Base-by-base conservation (phyloP, 2,329 filamentous ascomycete genomes). In the Hymenoscyphus albidus region DNA sequence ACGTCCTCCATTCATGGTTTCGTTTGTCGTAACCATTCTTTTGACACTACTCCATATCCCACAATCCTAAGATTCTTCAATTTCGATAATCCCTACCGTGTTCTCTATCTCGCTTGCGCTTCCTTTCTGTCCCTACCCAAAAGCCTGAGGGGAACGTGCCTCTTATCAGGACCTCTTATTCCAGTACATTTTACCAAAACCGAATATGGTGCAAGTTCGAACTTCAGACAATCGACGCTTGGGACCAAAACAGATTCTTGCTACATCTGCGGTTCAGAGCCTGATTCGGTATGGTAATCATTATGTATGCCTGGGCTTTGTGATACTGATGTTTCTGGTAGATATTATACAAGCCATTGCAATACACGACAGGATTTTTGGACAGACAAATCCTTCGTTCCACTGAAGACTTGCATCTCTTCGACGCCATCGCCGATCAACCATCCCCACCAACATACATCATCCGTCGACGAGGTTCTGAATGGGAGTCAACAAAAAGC, bases 221-320 rank as follows among this genome's bases (percentile, higher is more conserved):
- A 40, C 51, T 40, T 35, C 27, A 12, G 39, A 58, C 31, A 58
- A 58, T 13, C 51, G 16, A 14, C 61, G 18, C 10, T 48, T 62
- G 54, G 58, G 40, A 54, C 61, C 61, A 35, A 62, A 62, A 22
- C 61, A 62, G 14, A 58, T 62, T 16, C 61, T 62, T 40, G 51
- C 61, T 4, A 62, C 32, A n/a, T 54, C 61, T 22, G 61, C 55
- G 5, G 61, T 62, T 6, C 51, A 62, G 22, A 58, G 42, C 9
- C 27, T 62, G 6, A n/a, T 62, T 54, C 61, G 44, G 61, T 56
- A 58, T 16, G 59, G 56, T 32, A 22, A 10, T 9, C 5, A 35
- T 35, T 51, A 51, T 51, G 32, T 7, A 10, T 27, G 7, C 32
- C 22, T 7, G 31, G 31, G 27, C 18, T 18, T 18, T 35, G 10